A percentile compares a stretch with the other conserved stretches of the same genome.
These are phyloP conservation scores for Bryoglossum gracile DNA, from an alignment of 495 filamentous ascomycete species.

Conservation along the genomic window DNA sequence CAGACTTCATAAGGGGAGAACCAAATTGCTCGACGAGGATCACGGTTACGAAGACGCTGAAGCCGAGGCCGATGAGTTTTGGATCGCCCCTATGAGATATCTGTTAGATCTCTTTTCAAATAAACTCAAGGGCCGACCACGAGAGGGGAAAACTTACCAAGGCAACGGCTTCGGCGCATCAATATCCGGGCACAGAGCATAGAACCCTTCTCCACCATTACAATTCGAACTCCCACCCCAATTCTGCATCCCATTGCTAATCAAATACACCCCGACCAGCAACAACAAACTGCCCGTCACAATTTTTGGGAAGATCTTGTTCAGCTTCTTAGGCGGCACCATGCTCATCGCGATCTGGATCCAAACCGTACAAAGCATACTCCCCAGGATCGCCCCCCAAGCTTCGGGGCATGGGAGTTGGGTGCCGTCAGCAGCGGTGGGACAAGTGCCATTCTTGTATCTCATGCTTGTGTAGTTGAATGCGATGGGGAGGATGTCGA, in stretches of 20 bases:
- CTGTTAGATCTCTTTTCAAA: neutral
- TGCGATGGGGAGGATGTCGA: slow-evolving; percentile 33
- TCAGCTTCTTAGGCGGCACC: slow-evolving; percentile 30
- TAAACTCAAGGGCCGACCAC: too few species aligned
- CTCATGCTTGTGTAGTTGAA: slow-evolving; percentile 32
- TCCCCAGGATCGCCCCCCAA: slow-evolving; percentile 32
- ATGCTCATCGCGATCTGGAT: slow-evolving; percentile 33
- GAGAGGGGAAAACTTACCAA: slow-evolving; percentile 8
- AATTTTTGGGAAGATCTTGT: slow-evolving; percentile 34
- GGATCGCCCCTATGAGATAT: slow-evolving; percentile 15
- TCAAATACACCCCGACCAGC: slow-evolving; percentile 32
- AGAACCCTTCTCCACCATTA: slow-evolving; percentile 27
- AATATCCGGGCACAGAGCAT: slow-evolving; percentile 28
- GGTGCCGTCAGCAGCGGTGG: slow-evolving; percentile 20
- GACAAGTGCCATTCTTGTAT: slow-evolving; percentile 29
- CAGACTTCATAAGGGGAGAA: slow-evolving; percentile 33
- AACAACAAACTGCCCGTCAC: slow-evolving; percentile 33
- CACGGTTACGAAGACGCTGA: slow-evolving; percentile 32
- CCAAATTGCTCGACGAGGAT: slow-evolving; percentile 32
- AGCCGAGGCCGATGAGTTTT: slow-evolving; percentile 32
- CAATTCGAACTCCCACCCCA: slow-evolving; percentile 34
- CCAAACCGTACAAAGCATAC: slow-evolving; percentile 34
- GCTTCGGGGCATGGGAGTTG: slow-evolving; percentile 32
- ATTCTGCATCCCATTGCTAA: slow-evolving; percentile 31
- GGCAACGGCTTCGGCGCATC: slow-evolving; percentile 22